Evolutionary conservation across 768 basidiomycete species (phyloP).

Genomic region (Termitomyces sp.): DNA sequence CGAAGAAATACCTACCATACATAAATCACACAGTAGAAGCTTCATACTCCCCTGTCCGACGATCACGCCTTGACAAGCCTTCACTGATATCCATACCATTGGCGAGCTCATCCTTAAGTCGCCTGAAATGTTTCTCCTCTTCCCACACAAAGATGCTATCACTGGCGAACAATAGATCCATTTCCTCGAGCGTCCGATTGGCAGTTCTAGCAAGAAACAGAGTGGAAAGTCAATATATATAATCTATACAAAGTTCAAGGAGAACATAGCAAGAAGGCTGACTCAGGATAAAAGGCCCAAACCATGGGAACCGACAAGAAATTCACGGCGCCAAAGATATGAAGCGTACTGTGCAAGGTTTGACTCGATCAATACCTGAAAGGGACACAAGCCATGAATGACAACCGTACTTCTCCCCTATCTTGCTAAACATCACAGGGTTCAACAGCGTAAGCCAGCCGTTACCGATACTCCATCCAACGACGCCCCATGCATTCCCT

Average conservation of each 20-base stretch:
- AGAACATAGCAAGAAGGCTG: constrained; percentile 4
- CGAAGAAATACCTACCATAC: not conserved
- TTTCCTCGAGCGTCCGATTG: constrained; percentile 39
- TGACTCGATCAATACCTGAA: not conserved
- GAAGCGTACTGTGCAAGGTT: constrained; percentile 28
- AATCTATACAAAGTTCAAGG: not conserved
- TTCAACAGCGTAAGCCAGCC: constrained; percentile 39
- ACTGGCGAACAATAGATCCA: constrained; percentile 38
- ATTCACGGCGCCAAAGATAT: constrained; percentile 38
- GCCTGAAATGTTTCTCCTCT: constrained; percentile 32
- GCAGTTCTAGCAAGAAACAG: constrained; percentile 18
- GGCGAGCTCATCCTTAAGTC: constrained; percentile 27
- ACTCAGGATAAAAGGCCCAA: constrained; percentile 42
- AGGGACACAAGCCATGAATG: not conserved
- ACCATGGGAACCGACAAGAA: constrained; percentile 38
- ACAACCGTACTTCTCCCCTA: constrained; percentile 27
- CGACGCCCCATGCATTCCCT: constrained; percentile 41
- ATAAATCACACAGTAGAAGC: not conserved
- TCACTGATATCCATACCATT: constrained; percentile 16
- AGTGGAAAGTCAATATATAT: not conserved
- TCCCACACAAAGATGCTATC: constrained; percentile 41
- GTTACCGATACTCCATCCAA: constrained; percentile 38
- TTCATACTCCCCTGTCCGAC: not conserved
- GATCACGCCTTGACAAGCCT: constrained; percentile 1
- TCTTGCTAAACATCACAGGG: constrained; percentile 37